These are phyloP conservation scores for Schizophyllum amplum DNA, from an alignment of 1,284 basidiomycete species.

Conservation along the genomic window DNA sequence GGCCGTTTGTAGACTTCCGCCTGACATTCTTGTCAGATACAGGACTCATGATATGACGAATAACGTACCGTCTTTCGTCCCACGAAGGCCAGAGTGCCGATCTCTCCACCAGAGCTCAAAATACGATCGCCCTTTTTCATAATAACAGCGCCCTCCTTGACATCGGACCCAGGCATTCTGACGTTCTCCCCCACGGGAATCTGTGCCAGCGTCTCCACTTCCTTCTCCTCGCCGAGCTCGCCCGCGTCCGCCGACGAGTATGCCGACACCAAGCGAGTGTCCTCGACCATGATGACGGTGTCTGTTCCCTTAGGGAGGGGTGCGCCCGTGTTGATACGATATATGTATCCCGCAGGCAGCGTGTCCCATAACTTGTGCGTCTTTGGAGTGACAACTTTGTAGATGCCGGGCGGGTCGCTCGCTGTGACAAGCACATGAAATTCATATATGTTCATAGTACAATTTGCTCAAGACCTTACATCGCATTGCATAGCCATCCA, in stretches of 20 bases:
- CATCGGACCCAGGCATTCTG: slow-evolving; percentile 68
- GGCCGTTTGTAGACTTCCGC: slow-evolving; percentile 67
- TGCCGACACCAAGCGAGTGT: slow-evolving; percentile 64
- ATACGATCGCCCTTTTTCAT: slow-evolving; percentile 57
- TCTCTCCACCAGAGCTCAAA: slow-evolving; percentile 66
- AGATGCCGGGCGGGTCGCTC: slow-evolving; percentile 52
- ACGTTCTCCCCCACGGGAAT: slow-evolving; percentile 68
- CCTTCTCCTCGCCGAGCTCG: slow-evolving; percentile 56
- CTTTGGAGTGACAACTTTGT: slow-evolving; percentile 61
- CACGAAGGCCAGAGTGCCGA: slow-evolving; percentile 80
- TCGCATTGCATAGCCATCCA: slow-evolving; percentile 81
- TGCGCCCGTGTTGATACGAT: slow-evolving; percentile 74
- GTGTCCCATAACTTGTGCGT: slow-evolving; percentile 31
- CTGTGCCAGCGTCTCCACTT: slow-evolving; percentile 60
- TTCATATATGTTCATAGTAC: background rate
- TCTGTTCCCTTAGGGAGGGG: slow-evolving; percentile 70
- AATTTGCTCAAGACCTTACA: slow-evolving; percentile 32
- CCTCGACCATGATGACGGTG: slow-evolving; percentile 87
- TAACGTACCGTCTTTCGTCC: slow-evolving; percentile 55
- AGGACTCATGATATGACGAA: background rate
- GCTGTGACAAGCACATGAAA: slow-evolving; percentile 27
- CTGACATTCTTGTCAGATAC: slow-evolving; percentile 23
- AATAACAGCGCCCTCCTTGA: slow-evolving; percentile 58
- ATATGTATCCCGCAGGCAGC: slow-evolving; percentile 48
- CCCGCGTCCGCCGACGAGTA: slow-evolving; percentile 20